phyloP scores from a whole-genome alignment of 1,284 basidiomycete species.

The Fomitiporia mediterranea region DNA sequence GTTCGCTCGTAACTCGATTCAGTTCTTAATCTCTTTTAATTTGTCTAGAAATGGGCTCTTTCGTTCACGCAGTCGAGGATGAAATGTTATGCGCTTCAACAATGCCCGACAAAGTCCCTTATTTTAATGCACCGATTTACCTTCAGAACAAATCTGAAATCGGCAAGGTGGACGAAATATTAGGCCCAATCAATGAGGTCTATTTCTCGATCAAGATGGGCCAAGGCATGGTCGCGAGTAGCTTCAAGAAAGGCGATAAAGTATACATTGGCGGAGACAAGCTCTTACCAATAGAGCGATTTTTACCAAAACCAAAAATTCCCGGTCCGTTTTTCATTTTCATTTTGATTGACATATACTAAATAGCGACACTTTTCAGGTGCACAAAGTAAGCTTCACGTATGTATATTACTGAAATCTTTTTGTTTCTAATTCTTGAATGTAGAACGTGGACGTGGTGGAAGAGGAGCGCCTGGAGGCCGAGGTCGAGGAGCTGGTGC shows the following conservation, averaged over 20 bases:
- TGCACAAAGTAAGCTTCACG: conserved; percentile 16
- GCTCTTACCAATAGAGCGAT: conserved; percentile 92
- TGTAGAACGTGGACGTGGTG: conserved; percentile 54
- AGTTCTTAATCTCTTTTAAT: not conserved
- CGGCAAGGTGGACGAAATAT: conserved; percentile 94
- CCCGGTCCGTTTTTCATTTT: conserved; percentile 44
- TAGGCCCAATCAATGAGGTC: conserved; percentile 98
- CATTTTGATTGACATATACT: conserved; percentile 15
- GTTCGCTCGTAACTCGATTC: not conserved
- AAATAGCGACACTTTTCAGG: conserved; percentile 12
- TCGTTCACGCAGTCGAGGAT: conserved; percentile 93
- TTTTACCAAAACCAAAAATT: conserved; percentile 94
- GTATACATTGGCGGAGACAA: conserved; percentile 97
- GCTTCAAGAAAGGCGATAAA: conserved; percentile 97
- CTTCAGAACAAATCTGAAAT: conserved; percentile 96
- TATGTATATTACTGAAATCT: not conserved
- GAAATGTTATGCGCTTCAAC: conserved; percentile 95
- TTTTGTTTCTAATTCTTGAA: not conserved
- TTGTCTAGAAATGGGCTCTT: conserved; percentile 75
- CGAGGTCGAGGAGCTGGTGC: conserved; percentile 39
- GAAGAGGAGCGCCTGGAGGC: conserved; percentile 37
- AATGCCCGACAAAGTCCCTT: conserved; percentile 88
- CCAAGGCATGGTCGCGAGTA: conserved; percentile 90
- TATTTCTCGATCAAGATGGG: conserved; percentile 99
- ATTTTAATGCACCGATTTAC: conserved; percentile 99